Base-by-base conservation (phyloP, 2,329 filamentous ascomycete species). In the Helotiales sp. region DNA sequence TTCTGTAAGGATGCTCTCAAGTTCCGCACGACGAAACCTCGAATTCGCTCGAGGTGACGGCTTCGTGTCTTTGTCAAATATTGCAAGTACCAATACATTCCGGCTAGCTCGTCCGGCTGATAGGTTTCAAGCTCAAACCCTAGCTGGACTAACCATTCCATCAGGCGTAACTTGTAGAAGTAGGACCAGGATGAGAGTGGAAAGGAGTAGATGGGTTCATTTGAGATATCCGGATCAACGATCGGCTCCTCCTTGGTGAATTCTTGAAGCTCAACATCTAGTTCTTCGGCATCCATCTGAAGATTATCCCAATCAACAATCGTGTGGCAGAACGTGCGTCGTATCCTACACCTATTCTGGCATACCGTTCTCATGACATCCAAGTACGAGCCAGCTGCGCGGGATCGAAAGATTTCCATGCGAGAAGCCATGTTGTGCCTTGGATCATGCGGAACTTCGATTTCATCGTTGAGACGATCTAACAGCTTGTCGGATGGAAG, bases 121-220 rank as follows among this genome's bases (percentile, higher is more conserved):
- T 98, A 98, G 10, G 97, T 87, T 50, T 95, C 90, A 13, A 97
- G 89, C 79, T 99, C 96, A 78, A 99, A 98, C 13, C 96, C 96
- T 34, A 97, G 87, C 76, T 97, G 92, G 17, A 97, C 85, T 54
- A 96, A 90, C 83, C 89, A 91, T 76, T 95, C 91, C 85, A 97
- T 93, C 75, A 95, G 88, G 32, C 87, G 87, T n/a, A 97, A 84
- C 78, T 97, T 98, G 79, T 97, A 92, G 67, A 94, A 86, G 74
- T 95, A 96, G 0, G 90, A 87, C 96, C 96, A 99, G 3, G 91
- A 93, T 1, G 92, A 93, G 0, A 98, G 83, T 0, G 93, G 89
- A 61, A 92, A 90, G 0, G 89, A 85, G 75, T 87, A 90, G 0
- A 87, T 84, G 47, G 85, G 81, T 52, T 89, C 85, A 2, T 80